These are phyloP conservation scores for Perkinsus marinus DNA, from an alignment of 169 alveolate species.

Conservation along the genomic window DNA sequence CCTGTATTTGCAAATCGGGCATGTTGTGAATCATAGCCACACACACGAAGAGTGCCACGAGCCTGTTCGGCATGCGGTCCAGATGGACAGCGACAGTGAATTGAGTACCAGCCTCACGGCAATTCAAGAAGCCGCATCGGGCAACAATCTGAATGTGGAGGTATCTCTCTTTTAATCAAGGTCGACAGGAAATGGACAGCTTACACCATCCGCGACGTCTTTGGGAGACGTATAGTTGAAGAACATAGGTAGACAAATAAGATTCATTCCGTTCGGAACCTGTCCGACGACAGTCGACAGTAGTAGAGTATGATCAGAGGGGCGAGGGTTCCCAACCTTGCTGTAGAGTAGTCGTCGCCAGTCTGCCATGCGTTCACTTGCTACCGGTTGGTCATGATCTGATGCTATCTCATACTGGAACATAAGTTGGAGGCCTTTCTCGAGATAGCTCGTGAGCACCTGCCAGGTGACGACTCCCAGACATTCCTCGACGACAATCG, in stretches of 20 bases:
- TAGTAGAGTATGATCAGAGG: not conserved
- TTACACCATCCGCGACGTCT: not conserved
- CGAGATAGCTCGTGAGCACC: not conserved
- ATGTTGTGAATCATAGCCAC: not conserved
- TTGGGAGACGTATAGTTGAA: not conserved
- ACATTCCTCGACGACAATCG: too few species aligned
- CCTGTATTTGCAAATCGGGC: not conserved
- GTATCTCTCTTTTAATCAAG: not conserved
- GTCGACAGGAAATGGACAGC: not conserved
- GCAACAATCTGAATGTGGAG: not conserved
- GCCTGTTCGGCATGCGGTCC: slow-evolving; percentile 2
- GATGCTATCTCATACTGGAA: not conserved
- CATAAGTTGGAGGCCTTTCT: not conserved
- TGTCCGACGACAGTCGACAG: not conserved
- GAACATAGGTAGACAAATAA: not conserved
- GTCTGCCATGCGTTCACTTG: not conserved
- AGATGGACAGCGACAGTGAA: not conserved
- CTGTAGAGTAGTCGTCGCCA: not conserved
- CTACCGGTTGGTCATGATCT: not conserved
- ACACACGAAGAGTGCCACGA: not conserved
- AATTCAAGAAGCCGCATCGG: not conserved
- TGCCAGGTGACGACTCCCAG: not conserved
- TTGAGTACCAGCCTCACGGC: not conserved
- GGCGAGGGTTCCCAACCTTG: not conserved
- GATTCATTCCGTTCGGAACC: not conserved